Percentiles rank a stretch among this genome's conserved stretches.
phyloP scores from a whole-genome alignment of 305 asterid genomes.

The Fraxinus dipetala region DNA sequence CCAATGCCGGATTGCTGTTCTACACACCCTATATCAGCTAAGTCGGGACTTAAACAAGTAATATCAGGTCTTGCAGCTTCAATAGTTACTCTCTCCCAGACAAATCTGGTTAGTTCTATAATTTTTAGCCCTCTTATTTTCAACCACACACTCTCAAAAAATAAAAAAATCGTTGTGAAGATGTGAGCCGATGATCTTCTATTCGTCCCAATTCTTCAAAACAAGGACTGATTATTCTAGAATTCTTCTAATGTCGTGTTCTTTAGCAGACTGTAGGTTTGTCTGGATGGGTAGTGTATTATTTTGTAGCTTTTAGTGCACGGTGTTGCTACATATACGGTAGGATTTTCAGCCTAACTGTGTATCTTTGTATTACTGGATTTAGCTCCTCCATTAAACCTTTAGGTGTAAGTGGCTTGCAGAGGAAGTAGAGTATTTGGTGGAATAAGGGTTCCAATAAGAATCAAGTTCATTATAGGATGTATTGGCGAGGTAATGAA shows the following conservation, averaged over 20 bases:
- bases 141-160: background rate
- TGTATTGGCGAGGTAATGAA: background rate
- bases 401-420: background rate
- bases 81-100: conserved; percentile 54
- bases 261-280: conserved; percentile 9
- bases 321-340: background rate
- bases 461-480: background rate
- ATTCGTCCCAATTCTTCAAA: background rate
- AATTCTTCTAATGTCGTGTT: background rate
- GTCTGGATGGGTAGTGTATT: background rate
- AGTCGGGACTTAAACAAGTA: conserved; percentile 51
- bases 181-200: conserved; percentile 6
- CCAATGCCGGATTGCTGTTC: conserved; percentile 32
- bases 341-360: background rate
- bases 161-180: background rate
- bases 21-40: conserved; percentile 33
- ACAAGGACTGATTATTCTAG: background rate
- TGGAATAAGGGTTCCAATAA: background rate
- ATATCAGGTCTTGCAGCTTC: conserved; percentile 81
- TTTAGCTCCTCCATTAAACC: background rate
- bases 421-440: background rate
- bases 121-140: no score
- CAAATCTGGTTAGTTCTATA: conserved; percentile 54
- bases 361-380: background rate
- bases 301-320: background rate